These are phyloP conservation scores for Xylariaceae sp. DNA, from an alignment of 2,329 filamentous ascomycete species.

Conservation along the genomic window DNA sequence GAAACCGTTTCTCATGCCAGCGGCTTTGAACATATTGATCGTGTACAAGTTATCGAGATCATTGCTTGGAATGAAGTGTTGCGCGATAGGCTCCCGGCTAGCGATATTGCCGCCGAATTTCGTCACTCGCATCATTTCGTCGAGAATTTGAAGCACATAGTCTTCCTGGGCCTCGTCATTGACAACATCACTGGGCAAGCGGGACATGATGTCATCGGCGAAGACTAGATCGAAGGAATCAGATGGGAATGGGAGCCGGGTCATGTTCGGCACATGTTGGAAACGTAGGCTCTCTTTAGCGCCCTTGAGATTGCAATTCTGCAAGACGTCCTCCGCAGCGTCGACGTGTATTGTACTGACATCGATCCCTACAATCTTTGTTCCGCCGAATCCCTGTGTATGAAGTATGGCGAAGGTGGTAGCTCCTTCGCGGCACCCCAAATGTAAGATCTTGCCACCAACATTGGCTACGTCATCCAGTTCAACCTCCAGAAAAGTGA, in stretches of 20 bases:
- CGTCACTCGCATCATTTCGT: slow-evolving; percentile 6
- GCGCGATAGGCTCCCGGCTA: slow-evolving; percentile 1
- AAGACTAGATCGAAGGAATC: background rate
- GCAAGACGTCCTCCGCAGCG: background rate
- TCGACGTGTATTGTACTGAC: background rate
- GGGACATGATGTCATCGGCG: too few relatives aligned
- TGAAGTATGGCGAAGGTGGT: background rate
- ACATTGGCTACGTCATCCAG: background rate
- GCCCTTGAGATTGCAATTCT: background rate
- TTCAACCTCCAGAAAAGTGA: background rate
- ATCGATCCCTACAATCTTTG: background rate
- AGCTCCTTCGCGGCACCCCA: slow-evolving; percentile 1
- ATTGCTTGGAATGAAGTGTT: slow-evolving; percentile 2
- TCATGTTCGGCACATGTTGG: background rate
- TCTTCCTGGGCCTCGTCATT: too few relatives aligned
- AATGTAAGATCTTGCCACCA: background rate
- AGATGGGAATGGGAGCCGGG: background rate
- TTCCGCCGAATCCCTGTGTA: background rate
- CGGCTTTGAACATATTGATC: slow-evolving; percentile 1
- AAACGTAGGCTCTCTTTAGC: too few relatives aligned
- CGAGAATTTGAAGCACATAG: background rate
- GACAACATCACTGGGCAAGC: too few relatives aligned
- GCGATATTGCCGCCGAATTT: background rate
- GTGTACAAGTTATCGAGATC: slow-evolving; percentile 1
- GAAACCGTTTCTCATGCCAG: background rate